Evolutionary conservation across 2,329 filamentous ascomycete genomes (phyloP).

Genomic region (Colletotrichum australisinense): DNA sequence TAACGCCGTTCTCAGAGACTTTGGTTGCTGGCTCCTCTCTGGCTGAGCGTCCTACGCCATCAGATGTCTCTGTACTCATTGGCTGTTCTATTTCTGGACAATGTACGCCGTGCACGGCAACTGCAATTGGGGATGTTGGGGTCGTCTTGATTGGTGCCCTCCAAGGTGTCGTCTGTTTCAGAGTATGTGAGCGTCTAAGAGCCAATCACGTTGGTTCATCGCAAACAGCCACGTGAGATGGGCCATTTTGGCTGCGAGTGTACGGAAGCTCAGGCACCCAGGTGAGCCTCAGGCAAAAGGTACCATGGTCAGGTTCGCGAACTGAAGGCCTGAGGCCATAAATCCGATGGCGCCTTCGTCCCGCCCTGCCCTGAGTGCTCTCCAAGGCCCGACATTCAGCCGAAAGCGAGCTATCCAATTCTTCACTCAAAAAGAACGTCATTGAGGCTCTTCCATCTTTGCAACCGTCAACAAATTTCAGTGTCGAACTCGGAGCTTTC

Average conservation of each 20-base stretch:
- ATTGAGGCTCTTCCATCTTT: neutral
- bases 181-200: slow-evolving; percentile 46
- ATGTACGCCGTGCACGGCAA: neutral
- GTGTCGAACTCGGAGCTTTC: slow-evolving; percentile 11
- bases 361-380: slow-evolving; percentile 28
- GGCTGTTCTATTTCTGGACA: slow-evolving; percentile 34
- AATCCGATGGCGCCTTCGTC: no score
- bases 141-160: slow-evolving; percentile 31
- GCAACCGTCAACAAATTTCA: neutral
- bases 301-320: neutral
- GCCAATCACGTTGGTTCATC: slow-evolving; percentile 40
- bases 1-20: neutral
- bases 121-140: slow-evolving; percentile 7
- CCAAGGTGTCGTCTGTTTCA: slow-evolving; percentile 47
- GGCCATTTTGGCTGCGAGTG: neutral
- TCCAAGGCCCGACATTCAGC: slow-evolving; percentile 19
- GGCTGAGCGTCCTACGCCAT: neutral
- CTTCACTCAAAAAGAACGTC: slow-evolving; percentile 26
- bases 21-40: neutral
- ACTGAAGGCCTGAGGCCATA: neutral
- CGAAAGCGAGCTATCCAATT: slow-evolving; percentile 6
- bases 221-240: neutral
- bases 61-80: slow-evolving; percentile 9
- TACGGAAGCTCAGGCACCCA: no score
- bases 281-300: slow-evolving; percentile 6